Evolutionary conservation across 768 basidiomycete species (phyloP).

Genomic region (Cyclocybe cylindracea): DNA sequence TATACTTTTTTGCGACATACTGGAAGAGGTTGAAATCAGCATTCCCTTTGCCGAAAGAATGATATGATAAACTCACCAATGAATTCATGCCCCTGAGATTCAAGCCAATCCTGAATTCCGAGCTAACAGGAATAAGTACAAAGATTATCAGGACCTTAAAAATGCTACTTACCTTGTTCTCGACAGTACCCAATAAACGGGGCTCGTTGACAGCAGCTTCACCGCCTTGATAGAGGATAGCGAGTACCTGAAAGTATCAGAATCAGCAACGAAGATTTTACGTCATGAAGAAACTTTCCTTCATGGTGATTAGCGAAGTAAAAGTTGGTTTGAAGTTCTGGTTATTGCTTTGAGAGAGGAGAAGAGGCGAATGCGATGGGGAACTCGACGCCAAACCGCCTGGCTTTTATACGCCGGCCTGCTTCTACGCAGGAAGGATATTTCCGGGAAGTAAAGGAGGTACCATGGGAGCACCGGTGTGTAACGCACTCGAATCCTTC

Average conservation of each 20-base stretch:
- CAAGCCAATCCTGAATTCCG: slow-evolving; percentile 70
- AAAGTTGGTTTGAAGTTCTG: not conserved
- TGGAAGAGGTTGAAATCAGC: not conserved
- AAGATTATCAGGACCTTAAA: not conserved
- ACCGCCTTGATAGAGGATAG: slow-evolving; percentile 73
- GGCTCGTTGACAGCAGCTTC: slow-evolving; percentile 67
- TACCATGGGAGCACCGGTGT: slow-evolving; percentile 16
- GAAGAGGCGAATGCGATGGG: slow-evolving; percentile 1
- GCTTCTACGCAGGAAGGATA: slow-evolving; percentile 6
- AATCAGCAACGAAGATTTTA: slow-evolving; percentile 8
- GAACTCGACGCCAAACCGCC: not conserved
- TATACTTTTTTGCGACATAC: not conserved
- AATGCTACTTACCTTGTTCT: slow-evolving; percentile 60
- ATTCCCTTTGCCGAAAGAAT: not conserved
- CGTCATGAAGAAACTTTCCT: slow-evolving; percentile 10
- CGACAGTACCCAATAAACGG: slow-evolving; percentile 76
- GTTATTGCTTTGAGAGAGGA: not conserved
- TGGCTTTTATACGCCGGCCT: slow-evolving; percentile 21
- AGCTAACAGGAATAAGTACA: slow-evolving; percentile 43
- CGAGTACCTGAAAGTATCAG: slow-evolving; percentile 52
- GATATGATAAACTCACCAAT: slow-evolving; percentile 46
- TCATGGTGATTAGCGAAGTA: slow-evolving; percentile 16
- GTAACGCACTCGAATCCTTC: slow-evolving; percentile 15
- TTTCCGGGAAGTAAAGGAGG: slow-evolving; percentile 4
- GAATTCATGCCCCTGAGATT: slow-evolving; percentile 72